Base-by-base conservation (phyloP, 495 filamentous ascomycete species). In the Thozetella sp. region DNA sequence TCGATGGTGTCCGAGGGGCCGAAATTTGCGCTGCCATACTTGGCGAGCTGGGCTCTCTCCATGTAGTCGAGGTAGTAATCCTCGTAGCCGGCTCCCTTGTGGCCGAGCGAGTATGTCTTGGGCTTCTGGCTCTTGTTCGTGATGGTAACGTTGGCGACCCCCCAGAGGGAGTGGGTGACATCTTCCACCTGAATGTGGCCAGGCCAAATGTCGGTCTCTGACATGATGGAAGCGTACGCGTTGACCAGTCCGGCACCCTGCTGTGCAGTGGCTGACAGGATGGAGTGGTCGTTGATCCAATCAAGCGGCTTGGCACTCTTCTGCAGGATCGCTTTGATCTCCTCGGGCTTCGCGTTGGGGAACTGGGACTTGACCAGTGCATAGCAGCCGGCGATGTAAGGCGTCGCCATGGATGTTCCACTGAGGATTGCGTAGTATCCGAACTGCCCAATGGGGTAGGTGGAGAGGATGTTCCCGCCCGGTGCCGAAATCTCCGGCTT, bases 181-280 rank as follows among this genome's bases (percentile, higher is more conserved):
- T 57, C 55, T 1, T 23, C 2, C 22, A 57, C 13, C 40, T 26
- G 23, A 13, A 57, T n/a, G 23, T 26, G 40, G 2, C 40, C 24
- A 3, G 55, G 55, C 15, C 15, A 26, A 22, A 57, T 57, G 37
- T 27, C 1, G 15, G 53, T 62, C 25, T 62, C 55, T 9, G 60
- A 57, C 2, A 27, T 64, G n/a, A 72, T 61, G 22, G 70, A 68
- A n/a, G 62, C 64, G 53, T 71, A 70, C 11, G 37, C 66, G 43
- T 73, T 67, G 1, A 73, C 58, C 20, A 71, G 43, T 2, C 70
- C 70, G n/a, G 64, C 64, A 3, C 70, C 70, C 58, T 73, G 68
- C n/a, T 67, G 66, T 22, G 58, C 46, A 6, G 59, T 51, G 54
- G 69, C n/a, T 40, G 56, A 40, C 64, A 59, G n/a, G 56, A 61